Evolutionary conservation across 495 filamentous ascomycete genomes (phyloP).

Genomic region (Amphirosellinia nigrospora): DNA sequence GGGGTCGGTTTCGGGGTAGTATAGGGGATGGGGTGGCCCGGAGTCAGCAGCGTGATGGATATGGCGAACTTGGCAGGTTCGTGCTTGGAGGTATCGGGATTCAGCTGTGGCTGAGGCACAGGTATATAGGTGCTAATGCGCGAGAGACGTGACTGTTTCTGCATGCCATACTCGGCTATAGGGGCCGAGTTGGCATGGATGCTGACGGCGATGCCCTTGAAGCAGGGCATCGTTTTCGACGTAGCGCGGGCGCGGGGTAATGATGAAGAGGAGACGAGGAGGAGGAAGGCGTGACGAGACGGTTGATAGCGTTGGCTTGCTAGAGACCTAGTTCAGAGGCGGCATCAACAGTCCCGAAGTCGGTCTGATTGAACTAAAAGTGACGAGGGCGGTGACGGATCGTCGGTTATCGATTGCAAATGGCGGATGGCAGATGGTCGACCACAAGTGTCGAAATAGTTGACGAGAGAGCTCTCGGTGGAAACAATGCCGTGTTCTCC

Average conservation of each 20-base stretch:
- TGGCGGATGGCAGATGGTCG: too few relatives aligned
- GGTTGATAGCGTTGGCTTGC: neutral
- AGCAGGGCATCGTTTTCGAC: conserved; percentile 80
- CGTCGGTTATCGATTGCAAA: neutral
- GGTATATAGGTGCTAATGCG: conserved; percentile 97
- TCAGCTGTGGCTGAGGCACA: conserved; percentile 84
- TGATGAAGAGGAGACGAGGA: neutral
- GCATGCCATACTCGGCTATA: conserved; percentile 89
- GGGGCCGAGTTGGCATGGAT: conserved; percentile 91
- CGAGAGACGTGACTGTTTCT: conserved; percentile 87
- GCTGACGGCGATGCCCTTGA: conserved; percentile 95
- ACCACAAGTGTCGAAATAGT: neutral
- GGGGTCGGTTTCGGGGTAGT: conserved; percentile 77
- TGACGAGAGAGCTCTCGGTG: neutral
- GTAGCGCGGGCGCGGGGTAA: neutral
- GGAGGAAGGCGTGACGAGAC: conserved; percentile 7
- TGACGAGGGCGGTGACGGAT: neutral
- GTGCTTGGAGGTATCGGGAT: conserved; percentile 69
- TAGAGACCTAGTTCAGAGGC: neutral
- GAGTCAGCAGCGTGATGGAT: conserved; percentile 92
- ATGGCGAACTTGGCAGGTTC: conserved; percentile 95
- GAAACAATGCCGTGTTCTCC: neutral
- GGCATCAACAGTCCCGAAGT: neutral
- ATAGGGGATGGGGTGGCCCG: conserved; percentile 86
- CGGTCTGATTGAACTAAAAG: neutral